Evolutionary conservation across 2,329 filamentous ascomycete genomes (phyloP).

Genomic region (Apiospora pterosperma): DNA sequence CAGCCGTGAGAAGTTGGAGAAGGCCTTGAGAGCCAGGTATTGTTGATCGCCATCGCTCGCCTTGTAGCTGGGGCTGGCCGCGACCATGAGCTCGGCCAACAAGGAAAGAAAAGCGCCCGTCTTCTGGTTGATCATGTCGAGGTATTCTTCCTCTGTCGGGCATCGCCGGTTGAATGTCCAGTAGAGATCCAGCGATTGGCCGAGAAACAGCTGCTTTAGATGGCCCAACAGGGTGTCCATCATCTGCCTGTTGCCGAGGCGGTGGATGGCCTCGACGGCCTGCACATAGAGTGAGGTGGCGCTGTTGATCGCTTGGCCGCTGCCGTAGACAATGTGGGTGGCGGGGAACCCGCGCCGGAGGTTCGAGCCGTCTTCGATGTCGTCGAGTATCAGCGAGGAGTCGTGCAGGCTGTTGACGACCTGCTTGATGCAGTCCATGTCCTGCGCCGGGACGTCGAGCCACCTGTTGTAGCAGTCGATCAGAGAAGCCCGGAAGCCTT

Average conservation of each 20-base stretch:
- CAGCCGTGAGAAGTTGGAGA: too few relatives aligned
- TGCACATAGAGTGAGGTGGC: constrained; percentile 45
- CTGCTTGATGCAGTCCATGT: background rate
- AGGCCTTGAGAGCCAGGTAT: too few relatives aligned
- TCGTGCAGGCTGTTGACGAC: background rate
- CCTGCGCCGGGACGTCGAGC: background rate
- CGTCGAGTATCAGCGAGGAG: constrained; percentile 31
- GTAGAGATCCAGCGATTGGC: constrained; percentile 45
- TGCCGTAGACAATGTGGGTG: constrained; percentile 46
- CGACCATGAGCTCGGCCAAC: constrained; percentile 41
- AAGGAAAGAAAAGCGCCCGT: constrained; percentile 44
- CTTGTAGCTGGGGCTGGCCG: constrained; percentile 24
- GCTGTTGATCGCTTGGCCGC: constrained; percentile 48
- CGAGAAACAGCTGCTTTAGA: constrained; percentile 33
- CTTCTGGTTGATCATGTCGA: constrained; percentile 46
- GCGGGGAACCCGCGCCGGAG: constrained; percentile 44
- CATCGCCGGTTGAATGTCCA: constrained; percentile 42
- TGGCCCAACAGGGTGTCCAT: background rate
- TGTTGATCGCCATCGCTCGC: too few relatives aligned
- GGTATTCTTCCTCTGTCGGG: constrained; percentile 42
- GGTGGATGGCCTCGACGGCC: constrained; percentile 21
- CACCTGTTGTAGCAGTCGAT: background rate
- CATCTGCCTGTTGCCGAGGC: too few relatives aligned
- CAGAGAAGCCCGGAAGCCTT: background rate
- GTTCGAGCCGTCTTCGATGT: constrained; percentile 45